Evolutionary conservation across 2,329 filamentous ascomycete genomes (phyloP).

Genomic region (Pyrenophora graminea): DNA sequence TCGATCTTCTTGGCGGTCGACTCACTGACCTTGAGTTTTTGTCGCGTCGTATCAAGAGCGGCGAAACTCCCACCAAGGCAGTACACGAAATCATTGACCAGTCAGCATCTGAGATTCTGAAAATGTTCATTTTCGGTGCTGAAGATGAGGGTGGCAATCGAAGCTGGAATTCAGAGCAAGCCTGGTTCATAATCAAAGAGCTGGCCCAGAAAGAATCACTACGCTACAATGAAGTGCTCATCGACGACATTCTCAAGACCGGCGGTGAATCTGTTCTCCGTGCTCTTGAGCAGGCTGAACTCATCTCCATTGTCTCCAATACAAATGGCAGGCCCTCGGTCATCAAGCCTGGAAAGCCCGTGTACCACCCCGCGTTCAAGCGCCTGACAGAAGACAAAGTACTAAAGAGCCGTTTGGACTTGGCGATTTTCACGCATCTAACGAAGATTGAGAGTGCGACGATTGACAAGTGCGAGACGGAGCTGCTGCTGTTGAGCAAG

Average conservation of each 20-base stretch:
- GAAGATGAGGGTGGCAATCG: constrained; percentile 59
- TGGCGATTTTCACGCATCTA: constrained; percentile 70
- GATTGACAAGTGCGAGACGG: constrained; percentile 78
- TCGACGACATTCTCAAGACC: constrained; percentile 73
- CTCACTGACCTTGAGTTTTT: constrained; percentile 96
- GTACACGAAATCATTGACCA: constrained; percentile 88
- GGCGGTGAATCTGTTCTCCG: constrained; percentile 77
- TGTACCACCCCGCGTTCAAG: constrained; percentile 83
- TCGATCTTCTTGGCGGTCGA: constrained; percentile 81
- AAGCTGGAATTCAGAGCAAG: constrained; percentile 82
- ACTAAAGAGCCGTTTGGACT: constrained; percentile 69
- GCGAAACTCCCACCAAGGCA: constrained; percentile 79
- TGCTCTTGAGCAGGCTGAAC: constrained; percentile 79
- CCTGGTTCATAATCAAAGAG: constrained; percentile 83
- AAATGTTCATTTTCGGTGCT: constrained; percentile 78
- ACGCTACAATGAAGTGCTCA: constrained; percentile 82
- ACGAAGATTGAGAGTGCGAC: constrained; percentile 72
- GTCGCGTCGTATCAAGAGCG: constrained; percentile 83
- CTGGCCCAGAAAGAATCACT: constrained; percentile 71
- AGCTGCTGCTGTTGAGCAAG: constrained; percentile 71
- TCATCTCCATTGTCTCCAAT: constrained; percentile 74
- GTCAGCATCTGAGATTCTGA: constrained; percentile 85
- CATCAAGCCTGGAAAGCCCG: constrained; percentile 80
- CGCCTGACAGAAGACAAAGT: constrained; percentile 72
- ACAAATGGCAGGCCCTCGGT: constrained; percentile 75